phyloP scores from a whole-genome alignment of 169 alveolate genomes.

The Cryptosporidium bovis region DNA sequence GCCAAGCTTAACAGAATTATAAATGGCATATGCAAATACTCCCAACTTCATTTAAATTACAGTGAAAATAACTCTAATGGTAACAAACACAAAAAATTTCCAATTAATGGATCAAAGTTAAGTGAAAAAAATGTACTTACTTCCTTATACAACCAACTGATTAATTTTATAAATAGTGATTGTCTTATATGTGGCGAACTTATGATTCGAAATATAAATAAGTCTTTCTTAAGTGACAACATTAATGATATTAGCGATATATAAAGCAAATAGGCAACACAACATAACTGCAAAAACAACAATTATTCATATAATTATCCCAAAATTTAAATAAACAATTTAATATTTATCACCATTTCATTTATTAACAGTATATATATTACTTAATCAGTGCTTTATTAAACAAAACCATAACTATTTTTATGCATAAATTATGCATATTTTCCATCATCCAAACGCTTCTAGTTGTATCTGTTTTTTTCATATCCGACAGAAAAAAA shows the following conservation, averaged over 20 bases:
- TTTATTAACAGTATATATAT: too few species aligned
- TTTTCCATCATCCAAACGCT: too few species aligned
- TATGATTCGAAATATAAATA: slow-evolving; percentile 48
- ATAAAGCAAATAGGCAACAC: background rate
- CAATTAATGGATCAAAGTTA: background rate
- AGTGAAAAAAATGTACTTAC: background rate
- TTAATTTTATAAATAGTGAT: slow-evolving; percentile 13
- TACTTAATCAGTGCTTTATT: too few species aligned
- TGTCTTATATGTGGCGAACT: slow-evolving; percentile 62
- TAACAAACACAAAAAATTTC: background rate
- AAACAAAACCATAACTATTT: too few species aligned
- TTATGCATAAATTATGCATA: too few species aligned
- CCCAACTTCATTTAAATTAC: background rate
- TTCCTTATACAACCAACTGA: slow-evolving; percentile 22
- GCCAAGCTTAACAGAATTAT: slow-evolving; percentile 23
- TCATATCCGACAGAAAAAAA: too few species aligned
- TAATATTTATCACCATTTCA: background rate
- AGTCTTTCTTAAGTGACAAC: slow-evolving; percentile 43
- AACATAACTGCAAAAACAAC: background rate
- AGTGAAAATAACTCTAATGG: background rate
- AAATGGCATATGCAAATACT: slow-evolving; percentile 29
- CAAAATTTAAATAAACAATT: background rate
- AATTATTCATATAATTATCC: background rate
- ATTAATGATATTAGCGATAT: background rate
- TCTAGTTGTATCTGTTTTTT: too few species aligned